Base-by-base conservation (phyloP, 345 rosid genomes). In the Acer yangbiense region DNA sequence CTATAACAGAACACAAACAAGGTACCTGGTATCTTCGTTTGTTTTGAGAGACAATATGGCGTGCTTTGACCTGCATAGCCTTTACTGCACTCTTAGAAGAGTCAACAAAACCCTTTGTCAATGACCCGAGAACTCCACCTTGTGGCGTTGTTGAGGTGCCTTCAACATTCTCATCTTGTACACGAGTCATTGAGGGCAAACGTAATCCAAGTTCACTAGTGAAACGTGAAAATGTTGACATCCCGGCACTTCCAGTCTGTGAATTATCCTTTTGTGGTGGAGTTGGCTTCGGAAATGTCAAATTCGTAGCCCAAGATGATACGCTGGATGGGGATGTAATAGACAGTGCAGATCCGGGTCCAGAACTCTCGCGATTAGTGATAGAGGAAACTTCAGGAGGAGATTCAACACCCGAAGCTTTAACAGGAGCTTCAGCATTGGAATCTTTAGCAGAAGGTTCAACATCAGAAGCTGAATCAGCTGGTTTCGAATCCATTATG, bases 41-140 rank as follows among this genome's bases (percentile, higher is more conserved):
- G 74, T 95, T 95, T 85, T 95, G 99, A 65, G 99, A 95, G 72
- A 93, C 98, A 69, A 91, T 88, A 73, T 92, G 99, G 16, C 99
- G 89, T 69, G 99, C 98, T 88, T 91, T 95, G 83, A 91, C 94
- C 86, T 95, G 98, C 73, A 91, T 90, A 2, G 97, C 99, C 87
- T 92, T 95, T 17, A 93, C 96, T 2, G 98, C 97, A 87, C 85
- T 90, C 82, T 83, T 86, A 27, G 99, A 93, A n/a, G 98, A 84
- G 79, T 93, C 97, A 77, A 92, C 91, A 75, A 95, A 82, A 3
- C 92, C 98, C 65, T 91, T 93, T 18, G 90, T 89, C 61, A 95
- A 80, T 63, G 93, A 90, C 79, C 87, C 96, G 70, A 95, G 73
- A 65, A 88, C 83, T 61, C 89, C 89, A 76, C 88, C 82, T 79